Evolutionary conservation across 495 filamentous ascomycete genomes (phyloP).

Genomic region (Trichocladium antarcticum): DNA sequence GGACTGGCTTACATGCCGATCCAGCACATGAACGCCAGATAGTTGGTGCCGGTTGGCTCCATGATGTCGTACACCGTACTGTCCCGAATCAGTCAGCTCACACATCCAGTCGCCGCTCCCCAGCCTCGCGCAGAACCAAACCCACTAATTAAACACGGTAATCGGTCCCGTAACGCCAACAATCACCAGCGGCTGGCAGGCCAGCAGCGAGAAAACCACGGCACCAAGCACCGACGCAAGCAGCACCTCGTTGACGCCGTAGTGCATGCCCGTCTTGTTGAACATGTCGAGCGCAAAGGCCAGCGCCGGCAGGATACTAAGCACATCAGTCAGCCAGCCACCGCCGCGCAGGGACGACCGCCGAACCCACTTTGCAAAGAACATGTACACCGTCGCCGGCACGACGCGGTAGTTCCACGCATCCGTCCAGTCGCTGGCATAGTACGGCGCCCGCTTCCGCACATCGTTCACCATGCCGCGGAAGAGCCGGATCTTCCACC

Average conservation of each 20-base stretch:
- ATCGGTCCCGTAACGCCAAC: constrained; percentile 87
- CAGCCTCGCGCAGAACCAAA: not conserved
- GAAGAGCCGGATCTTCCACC: constrained; percentile 52
- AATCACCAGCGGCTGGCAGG: constrained; percentile 73
- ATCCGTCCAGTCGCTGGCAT: constrained; percentile 68
- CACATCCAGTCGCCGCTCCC: not conserved
- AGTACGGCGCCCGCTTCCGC: constrained; percentile 60
- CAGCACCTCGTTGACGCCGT: constrained; percentile 77
- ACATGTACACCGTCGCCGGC: constrained; percentile 78
- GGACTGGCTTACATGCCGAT: constrained; percentile 51
- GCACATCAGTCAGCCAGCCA: not conserved
- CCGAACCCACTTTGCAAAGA: constrained; percentile 79
- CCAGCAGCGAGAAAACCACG: constrained; percentile 62
- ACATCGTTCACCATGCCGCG: constrained; percentile 68
- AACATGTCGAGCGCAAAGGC: constrained; percentile 83
- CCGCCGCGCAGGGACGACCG: too few species aligned
- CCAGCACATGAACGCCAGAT: constrained; percentile 77
- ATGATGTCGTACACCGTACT: constrained; percentile 78
- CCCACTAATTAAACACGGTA: constrained; percentile 71
- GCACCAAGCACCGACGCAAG: constrained; percentile 67
- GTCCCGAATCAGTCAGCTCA: constrained; percentile 10
- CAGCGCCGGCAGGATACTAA: constrained; percentile 69
- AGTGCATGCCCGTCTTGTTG: constrained; percentile 64
- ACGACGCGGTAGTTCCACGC: constrained; percentile 79
- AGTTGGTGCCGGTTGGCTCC: constrained; percentile 52